phyloP scores from a whole-genome alignment of 1,284 basidiomycete genomes.

The Gymnopus androsaceus region DNA sequence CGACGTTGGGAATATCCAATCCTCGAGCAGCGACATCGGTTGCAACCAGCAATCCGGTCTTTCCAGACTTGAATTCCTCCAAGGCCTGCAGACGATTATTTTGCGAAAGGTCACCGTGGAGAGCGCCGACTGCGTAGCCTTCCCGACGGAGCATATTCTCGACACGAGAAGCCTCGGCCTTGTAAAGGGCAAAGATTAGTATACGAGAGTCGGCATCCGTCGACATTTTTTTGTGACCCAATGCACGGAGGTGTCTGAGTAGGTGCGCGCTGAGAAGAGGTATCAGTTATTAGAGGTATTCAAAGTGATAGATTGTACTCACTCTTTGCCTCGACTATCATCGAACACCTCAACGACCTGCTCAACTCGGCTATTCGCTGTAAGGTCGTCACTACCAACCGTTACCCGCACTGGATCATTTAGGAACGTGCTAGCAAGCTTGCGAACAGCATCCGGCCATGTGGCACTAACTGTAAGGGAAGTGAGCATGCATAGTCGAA shows the following conservation, averaged over 20 bases:
- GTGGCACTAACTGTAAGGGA: constrained; percentile 83
- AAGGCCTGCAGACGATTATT: constrained; percentile 84
- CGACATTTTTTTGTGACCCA: constrained; percentile 66
- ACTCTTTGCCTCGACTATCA: constrained; percentile 88
- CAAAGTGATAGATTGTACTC: constrained; percentile 27
- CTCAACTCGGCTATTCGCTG: constrained; percentile 89
- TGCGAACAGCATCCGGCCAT: constrained; percentile 95
- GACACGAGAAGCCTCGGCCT: constrained; percentile 93
- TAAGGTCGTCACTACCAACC: constrained; percentile 93
- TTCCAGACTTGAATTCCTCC: constrained; percentile 87
- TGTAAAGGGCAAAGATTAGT: constrained; percentile 96
- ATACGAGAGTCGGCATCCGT: constrained; percentile 65
- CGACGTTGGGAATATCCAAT: constrained; percentile 96
- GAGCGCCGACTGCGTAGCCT: constrained; percentile 84
- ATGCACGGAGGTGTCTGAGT: constrained; percentile 58
- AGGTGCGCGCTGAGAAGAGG: constrained; percentile 61
- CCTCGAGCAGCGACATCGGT: constrained; percentile 98
- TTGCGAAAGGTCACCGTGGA: constrained; percentile 95
- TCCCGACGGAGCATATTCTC: constrained; percentile 79
- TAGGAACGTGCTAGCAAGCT: constrained; percentile 91
- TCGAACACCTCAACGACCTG: constrained; percentile 91
- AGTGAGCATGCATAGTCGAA: not conserved
- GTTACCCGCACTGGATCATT: constrained; percentile 87
- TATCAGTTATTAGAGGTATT: constrained; percentile 8
- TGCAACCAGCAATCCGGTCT: constrained; percentile 86